phyloP scores from a whole-genome alignment of 305 asterid species.

The Fraxinus nigra region DNA sequence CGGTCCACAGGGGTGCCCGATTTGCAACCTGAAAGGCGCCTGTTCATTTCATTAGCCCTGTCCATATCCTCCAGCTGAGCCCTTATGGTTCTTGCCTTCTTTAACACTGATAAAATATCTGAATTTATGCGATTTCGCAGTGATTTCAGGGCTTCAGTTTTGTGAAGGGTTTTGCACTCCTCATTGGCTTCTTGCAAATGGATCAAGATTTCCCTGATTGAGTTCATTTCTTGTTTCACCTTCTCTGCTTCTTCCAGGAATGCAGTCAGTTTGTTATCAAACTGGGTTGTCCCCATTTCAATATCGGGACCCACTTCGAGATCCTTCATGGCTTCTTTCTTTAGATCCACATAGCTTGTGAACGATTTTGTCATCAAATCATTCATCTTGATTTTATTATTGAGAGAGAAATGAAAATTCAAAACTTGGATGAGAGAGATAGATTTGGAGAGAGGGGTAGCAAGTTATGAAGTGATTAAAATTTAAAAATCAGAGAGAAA shows the following conservation, averaged over 20 bases:
- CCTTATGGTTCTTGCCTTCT: conserved; percentile 55
- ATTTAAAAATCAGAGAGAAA: background rate
- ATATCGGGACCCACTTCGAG: conserved; percentile 48
- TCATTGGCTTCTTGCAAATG: conserved; percentile 51
- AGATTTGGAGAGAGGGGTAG: background rate
- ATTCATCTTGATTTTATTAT: conserved; percentile 37
- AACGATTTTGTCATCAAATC: conserved; percentile 89
- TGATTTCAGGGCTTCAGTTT: conserved; percentile 60
- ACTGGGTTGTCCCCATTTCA: conserved; percentile 57
- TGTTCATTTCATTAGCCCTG: conserved; percentile 51
- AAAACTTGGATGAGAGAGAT: background rate
- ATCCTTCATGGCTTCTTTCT: conserved; percentile 80
- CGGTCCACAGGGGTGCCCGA: conserved; percentile 68
- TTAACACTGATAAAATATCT: conserved; percentile 54
- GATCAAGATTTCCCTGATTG: conserved; percentile 52
- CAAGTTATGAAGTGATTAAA: background rate
- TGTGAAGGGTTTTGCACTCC: conserved; percentile 59
- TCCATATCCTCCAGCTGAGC: conserved; percentile 75
- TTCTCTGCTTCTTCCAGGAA: conserved; percentile 78
- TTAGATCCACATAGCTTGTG: conserved; percentile 80
- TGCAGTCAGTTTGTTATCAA: conserved; percentile 54
- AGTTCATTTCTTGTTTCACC: conserved; percentile 60
- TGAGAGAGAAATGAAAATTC: background rate
- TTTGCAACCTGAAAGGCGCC: conserved; percentile 71
- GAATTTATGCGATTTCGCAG: conserved; percentile 45